These are phyloP conservation scores for Talaromyces pinophilus DNA, from an alignment of 2,329 filamentous ascomycete genomes.

Conservation along the genomic window DNA sequence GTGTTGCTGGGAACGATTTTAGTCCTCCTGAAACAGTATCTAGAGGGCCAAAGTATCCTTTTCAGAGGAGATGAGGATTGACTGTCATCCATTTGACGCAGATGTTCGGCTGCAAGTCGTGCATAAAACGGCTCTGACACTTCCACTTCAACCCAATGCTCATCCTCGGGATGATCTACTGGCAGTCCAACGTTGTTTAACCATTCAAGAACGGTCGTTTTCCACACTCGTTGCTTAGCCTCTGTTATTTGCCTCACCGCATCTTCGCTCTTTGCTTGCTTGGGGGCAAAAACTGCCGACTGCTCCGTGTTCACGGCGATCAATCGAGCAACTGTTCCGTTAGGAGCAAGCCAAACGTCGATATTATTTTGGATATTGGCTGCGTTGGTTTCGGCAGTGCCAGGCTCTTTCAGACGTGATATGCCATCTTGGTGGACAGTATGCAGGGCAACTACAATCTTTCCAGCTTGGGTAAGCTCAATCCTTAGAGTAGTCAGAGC, in stretches of 20 bases:
- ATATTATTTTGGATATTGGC: slow-evolving; percentile 29
- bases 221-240: slow-evolving; percentile 38
- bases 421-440: slow-evolving; percentile 41
- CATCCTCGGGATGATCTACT: slow-evolving; percentile 34
- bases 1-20: slow-evolving; percentile 24
- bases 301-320: slow-evolving; percentile 31
- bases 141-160: slow-evolving; percentile 46
- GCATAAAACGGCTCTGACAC: slow-evolving; percentile 44
- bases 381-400: slow-evolving; percentile 26
- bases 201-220: slow-evolving; percentile 40
- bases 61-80: slow-evolving; percentile 38
- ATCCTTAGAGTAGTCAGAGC: slow-evolving; percentile 41
- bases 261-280: slow-evolving; percentile 24
- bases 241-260: slow-evolving; percentile 16
- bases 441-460: slow-evolving; percentile 40
- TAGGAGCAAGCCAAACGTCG: slow-evolving; percentile 46
- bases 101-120: slow-evolving; percentile 37
- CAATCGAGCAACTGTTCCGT: slow-evolving; percentile 40
- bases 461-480: slow-evolving; percentile 40
- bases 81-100: slow-evolving; percentile 32
- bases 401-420: slow-evolving; percentile 33
- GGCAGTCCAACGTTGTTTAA: slow-evolving; percentile 40
- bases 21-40: slow-evolving; percentile 44
- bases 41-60: slow-evolving; percentile 48
- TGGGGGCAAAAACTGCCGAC: slow-evolving; percentile 29